These are phyloP conservation scores for Microbotryum violaceum DNA, from an alignment of 1,284 basidiomycete genomes.

Conservation along the genomic window DNA sequence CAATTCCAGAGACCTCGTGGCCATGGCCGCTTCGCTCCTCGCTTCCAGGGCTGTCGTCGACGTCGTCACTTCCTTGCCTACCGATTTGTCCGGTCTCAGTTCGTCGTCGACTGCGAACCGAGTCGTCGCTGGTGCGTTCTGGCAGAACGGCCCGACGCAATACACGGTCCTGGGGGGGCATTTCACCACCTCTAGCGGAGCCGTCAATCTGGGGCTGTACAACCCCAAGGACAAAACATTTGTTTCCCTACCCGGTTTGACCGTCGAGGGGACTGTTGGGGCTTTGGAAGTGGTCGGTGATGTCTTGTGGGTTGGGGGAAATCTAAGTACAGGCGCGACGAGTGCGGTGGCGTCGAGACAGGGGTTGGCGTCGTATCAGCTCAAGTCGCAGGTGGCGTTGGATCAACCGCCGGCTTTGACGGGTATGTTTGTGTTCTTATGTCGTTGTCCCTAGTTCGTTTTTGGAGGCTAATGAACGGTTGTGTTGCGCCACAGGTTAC, in stretches of 20 bases:
- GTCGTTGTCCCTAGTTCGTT: not conserved
- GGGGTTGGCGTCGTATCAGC: slow-evolving; percentile 69
- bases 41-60: slow-evolving; percentile 7
- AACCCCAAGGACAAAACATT: slow-evolving; percentile 50
- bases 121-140: slow-evolving; percentile 79
- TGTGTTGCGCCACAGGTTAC: slow-evolving; percentile 19
- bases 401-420: slow-evolving; percentile 9
- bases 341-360: slow-evolving; percentile 44
- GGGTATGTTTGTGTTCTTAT: not conserved
- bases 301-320: slow-evolving; percentile 68
- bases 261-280: slow-evolving; percentile 63
- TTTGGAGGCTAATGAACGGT: not conserved
- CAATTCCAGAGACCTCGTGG: not conserved
- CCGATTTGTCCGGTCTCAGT: slow-evolving; percentile 6
- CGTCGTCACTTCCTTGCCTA: slow-evolving; percentile 25
- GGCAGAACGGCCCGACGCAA: slow-evolving; percentile 67
- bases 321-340: slow-evolving; percentile 48
- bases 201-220: slow-evolving; percentile 65
- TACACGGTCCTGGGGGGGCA: slow-evolving; percentile 80
- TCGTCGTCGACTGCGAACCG: slow-evolving; percentile 61
- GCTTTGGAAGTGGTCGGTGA: slow-evolving; percentile 58
- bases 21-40: slow-evolving; percentile 3
- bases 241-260: slow-evolving; percentile 53
- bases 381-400: slow-evolving; percentile 57
- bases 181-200: slow-evolving; percentile 54